phyloP scores from a whole-genome alignment of 1,284 basidiomycete species.

The Sporisorium exsertum region DNA sequence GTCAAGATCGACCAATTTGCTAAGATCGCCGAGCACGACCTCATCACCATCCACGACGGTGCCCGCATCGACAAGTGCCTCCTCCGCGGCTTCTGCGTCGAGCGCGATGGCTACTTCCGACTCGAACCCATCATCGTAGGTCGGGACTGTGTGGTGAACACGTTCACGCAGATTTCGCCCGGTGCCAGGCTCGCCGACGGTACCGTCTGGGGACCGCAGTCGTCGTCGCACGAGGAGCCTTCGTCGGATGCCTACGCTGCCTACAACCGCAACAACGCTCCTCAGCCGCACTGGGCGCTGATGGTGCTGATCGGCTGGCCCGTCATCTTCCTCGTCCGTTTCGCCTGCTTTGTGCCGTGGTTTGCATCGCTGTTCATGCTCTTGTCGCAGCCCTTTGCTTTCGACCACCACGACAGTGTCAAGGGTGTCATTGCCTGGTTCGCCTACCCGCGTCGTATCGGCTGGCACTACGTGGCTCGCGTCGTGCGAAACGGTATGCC shows the following conservation, averaged over 20 bases:
- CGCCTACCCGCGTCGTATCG: conserved; percentile 67
- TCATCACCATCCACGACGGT: conserved; percentile 69
- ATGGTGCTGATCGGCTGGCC: conserved; percentile 64
- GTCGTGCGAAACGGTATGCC: conserved; percentile 67
- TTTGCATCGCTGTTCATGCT: conserved; percentile 69
- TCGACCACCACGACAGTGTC: conserved; percentile 67
- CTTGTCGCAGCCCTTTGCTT: conserved; percentile 66
- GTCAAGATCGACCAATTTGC: conserved; percentile 66
- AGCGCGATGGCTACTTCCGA: conserved; percentile 68
- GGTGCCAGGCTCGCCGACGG: conserved; percentile 68
- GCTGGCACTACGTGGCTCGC: conserved; percentile 68
- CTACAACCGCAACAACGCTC: conserved; percentile 64
- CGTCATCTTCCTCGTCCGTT: conserved; percentile 57
- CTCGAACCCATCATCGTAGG: conserved; percentile 68
- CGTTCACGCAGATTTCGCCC: conserved; percentile 68
- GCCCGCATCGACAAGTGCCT: conserved; percentile 67
- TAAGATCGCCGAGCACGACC: conserved; percentile 66
- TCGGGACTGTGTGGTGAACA: conserved; percentile 69
- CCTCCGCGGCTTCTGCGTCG: conserved; percentile 68
- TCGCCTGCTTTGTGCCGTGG: conserved; percentile 68
- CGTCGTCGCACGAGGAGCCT: conserved; percentile 68
- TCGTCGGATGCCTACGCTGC: conserved; percentile 67
- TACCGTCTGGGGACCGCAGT: conserved; percentile 68
- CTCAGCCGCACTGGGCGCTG: conserved; percentile 61
- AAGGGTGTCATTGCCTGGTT: conserved; percentile 69